These are phyloP conservation scores for Conticribra guillardii DNA, from an alignment of 108 stramenopile genomes.

Conservation along the genomic window DNA sequence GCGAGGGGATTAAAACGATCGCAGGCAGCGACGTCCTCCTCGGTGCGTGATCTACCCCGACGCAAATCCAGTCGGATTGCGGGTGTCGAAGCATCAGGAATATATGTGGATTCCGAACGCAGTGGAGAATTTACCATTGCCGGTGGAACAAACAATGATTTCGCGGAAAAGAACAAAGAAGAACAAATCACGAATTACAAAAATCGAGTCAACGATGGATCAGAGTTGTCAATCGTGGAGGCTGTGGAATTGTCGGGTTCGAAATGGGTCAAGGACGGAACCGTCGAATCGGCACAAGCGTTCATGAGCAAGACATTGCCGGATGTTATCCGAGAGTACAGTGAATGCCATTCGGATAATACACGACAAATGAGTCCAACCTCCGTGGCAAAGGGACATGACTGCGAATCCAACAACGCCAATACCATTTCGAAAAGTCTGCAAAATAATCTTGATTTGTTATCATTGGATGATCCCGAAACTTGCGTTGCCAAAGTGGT, in stretches of 20 bases:
- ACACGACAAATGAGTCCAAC: conserved; percentile 22
- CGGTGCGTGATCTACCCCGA: conserved; percentile 4
- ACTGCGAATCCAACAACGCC: background rate
- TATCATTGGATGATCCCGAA: conserved; percentile 68
- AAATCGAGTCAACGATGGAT: conserved; percentile 76
- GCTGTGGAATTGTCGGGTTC: conserved; percentile 57
- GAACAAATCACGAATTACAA: conserved; percentile 45
- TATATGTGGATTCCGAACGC: conserved; percentile 54
- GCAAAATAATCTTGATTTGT: conserved; percentile 26
- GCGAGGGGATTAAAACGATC: conserved; percentile 36
- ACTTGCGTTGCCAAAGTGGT: conserved; percentile 71
- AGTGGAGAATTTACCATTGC: conserved; percentile 30
- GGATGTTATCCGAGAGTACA: conserved; percentile 6
- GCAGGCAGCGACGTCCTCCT: background rate
- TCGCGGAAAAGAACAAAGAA: background rate
- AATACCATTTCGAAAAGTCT: conserved; percentile 13
- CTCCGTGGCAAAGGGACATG: conserved; percentile 15
- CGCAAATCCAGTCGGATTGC: conserved; percentile 62
- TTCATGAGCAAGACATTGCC: conserved; percentile 33
- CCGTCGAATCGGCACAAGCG: conserved; percentile 41
- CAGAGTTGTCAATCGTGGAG: conserved; percentile 52
- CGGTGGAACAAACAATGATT: conserved; percentile 13
- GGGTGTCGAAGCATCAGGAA: conserved; percentile 45
- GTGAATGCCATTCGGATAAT: background rate
- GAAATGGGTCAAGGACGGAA: conserved; percentile 63